Conservation (phyloP, 176 grass and related monocot genomes). For the Bromus sterilis region DNA sequence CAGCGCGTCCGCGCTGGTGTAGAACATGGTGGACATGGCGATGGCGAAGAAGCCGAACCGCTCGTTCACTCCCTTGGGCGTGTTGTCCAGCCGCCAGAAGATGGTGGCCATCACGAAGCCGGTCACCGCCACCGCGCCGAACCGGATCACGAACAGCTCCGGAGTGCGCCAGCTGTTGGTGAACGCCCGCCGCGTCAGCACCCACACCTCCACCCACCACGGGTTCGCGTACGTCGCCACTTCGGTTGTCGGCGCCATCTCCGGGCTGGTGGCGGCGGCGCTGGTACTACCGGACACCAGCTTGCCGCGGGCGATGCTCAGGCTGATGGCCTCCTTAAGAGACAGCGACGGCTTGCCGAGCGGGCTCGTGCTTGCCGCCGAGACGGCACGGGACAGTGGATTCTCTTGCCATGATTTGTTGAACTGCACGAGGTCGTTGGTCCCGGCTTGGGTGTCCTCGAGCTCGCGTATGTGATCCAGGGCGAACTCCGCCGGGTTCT, state of each 20-base stretch:
- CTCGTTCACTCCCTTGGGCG: slow-evolving; percentile 58
- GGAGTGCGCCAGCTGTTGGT: slow-evolving; percentile 66
- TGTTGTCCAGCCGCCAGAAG: slow-evolving; percentile 76
- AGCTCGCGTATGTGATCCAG: slow-evolving; percentile 64
- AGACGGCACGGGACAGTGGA: background rate
- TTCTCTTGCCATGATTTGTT: slow-evolving; percentile 31
- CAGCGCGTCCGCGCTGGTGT: slow-evolving; percentile 66
- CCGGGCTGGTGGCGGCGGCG: background rate
- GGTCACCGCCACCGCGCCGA: slow-evolving; percentile 50
- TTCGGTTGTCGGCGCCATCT: background rate
- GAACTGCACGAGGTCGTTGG: slow-evolving; percentile 27
- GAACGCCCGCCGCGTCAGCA: slow-evolving; percentile 52
- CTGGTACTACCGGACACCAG: slow-evolving; percentile 39
- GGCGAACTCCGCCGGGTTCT: slow-evolving; percentile 83
- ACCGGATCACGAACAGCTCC: slow-evolving; percentile 60
- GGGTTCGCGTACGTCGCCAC: slow-evolving; percentile 65
- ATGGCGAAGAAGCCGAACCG: slow-evolving; percentile 76
- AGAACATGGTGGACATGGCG: slow-evolving; percentile 82
- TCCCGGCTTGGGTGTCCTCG: slow-evolving; percentile 25
- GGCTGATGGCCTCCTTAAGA: slow-evolving; percentile 37
- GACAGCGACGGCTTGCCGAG: background rate
- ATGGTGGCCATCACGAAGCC: slow-evolving; percentile 70
- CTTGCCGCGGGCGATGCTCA: slow-evolving; percentile 52
- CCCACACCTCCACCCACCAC: slow-evolving; percentile 65
- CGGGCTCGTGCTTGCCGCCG: background rate